Conservation (phyloP, 768 basidiomycete species). For the Lactifluus echinatus region DNA sequence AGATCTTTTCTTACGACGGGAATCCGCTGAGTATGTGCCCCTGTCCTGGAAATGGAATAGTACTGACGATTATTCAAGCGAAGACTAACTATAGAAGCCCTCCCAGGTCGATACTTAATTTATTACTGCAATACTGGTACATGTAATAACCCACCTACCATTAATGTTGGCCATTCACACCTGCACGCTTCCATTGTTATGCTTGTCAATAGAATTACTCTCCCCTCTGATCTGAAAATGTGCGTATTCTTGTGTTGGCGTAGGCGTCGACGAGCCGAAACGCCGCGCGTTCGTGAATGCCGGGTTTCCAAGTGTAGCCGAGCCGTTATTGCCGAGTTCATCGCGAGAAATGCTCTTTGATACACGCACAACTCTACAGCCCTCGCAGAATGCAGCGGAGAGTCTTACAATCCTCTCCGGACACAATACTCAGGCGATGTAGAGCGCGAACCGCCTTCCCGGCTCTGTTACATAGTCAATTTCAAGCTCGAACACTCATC, state of each 20-base stretch:
- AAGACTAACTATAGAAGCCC: conserved; percentile 2
- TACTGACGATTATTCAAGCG: conserved; percentile 8
- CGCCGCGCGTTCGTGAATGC: neutral
- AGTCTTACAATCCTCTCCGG: neutral
- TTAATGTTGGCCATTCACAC: too few relatives aligned
- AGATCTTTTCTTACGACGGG: conserved; percentile 74
- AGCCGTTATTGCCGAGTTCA: too few relatives aligned
- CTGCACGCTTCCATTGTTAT: neutral
- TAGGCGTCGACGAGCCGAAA: neutral
- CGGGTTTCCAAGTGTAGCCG: too few relatives aligned
- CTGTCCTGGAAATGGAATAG: neutral
- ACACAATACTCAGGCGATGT: neutral
- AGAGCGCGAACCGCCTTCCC: neutral
- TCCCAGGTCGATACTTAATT: neutral
- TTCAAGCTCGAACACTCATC: neutral
- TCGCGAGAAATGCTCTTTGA: neutral
- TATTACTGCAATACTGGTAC: conserved; percentile 3
- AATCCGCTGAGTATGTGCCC: conserved; percentile 61
- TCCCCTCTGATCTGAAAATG: neutral
- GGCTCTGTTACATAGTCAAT: neutral
- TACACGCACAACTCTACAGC: too few relatives aligned
- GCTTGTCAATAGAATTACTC: neutral
- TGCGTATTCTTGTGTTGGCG: too few relatives aligned
- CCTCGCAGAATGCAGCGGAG: neutral
- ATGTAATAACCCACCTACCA: conserved; percentile 5